phyloP scores from a whole-genome alignment of 2,329 filamentous ascomycete species.

The Pseudopyricularia javanii region DNA sequence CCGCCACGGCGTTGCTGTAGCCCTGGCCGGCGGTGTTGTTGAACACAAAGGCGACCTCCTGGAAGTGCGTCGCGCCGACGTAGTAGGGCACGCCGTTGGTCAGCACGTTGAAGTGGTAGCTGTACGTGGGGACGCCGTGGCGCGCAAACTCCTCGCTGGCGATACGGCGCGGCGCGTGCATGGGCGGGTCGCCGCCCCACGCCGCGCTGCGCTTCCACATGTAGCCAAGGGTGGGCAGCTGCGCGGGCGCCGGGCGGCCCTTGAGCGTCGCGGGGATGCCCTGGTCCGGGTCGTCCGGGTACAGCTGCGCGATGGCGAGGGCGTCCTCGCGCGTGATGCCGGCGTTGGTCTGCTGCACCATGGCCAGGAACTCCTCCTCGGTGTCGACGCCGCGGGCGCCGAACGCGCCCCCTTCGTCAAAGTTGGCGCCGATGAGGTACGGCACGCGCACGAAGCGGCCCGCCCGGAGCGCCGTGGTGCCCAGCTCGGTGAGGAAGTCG shows the following conservation, averaged over 20 bases:
- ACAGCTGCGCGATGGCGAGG: slow-evolving; percentile 26
- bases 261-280: slow-evolving; percentile 32
- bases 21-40: slow-evolving; percentile 35
- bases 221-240: slow-evolving; percentile 18
- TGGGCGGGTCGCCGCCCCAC: slow-evolving; percentile 38
- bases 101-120: slow-evolving; percentile 31
- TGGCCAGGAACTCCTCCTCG: slow-evolving; percentile 33
- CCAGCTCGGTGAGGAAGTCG: slow-evolving; percentile 7
- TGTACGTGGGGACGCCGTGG: slow-evolving; percentile 12
- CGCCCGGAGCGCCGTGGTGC: neutral
- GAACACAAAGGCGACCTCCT: slow-evolving; percentile 42
- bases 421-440: slow-evolving; percentile 50
- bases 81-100: slow-evolving; percentile 14
- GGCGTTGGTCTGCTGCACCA: slow-evolving; percentile 5
- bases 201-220: slow-evolving; percentile 43
- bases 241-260: slow-evolving; percentile 14
- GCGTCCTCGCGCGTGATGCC: slow-evolving; percentile 14
- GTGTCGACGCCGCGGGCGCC: slow-evolving; percentile 40
- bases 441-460: slow-evolving; percentile 53
- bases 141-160: slow-evolving; percentile 27
- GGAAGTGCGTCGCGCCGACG: slow-evolving; percentile 19
- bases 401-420: slow-evolving; percentile 50
- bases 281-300: slow-evolving; percentile 34
- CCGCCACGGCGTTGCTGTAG: slow-evolving; percentile 21
- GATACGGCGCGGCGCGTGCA: slow-evolving; percentile 42